Evolutionary conservation across 2,329 filamentous ascomycete species (phyloP).

Genomic region (Sporothrix dimorphospora): DNA sequence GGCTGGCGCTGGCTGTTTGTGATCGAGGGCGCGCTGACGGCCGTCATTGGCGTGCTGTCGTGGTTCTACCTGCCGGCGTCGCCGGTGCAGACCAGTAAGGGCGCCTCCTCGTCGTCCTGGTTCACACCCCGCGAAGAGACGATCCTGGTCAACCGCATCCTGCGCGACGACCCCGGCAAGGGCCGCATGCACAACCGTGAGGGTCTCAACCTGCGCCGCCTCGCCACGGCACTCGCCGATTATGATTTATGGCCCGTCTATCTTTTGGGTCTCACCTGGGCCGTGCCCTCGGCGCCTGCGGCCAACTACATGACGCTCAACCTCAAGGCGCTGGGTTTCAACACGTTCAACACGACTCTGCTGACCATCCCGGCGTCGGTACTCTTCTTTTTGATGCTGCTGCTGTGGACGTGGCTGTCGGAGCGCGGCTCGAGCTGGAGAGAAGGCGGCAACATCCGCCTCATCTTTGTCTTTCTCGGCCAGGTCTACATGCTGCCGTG

Average conservation of each 20-base stretch:
- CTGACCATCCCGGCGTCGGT: conserved; percentile 35
- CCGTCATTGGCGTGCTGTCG: conserved; percentile 47
- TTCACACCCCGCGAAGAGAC: conserved; percentile 59
- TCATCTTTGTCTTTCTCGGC: conserved; percentile 47
- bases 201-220: conserved; percentile 49
- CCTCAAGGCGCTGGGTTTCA: conserved; percentile 30
- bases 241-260: conserved; percentile 34
- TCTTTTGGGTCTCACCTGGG: conserved; percentile 30
- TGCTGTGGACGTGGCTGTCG: conserved; percentile 52
- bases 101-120: conserved; percentile 59
- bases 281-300: conserved; percentile 26
- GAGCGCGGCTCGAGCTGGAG: conserved; percentile 39
- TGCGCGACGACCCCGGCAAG: conserved; percentile 61
- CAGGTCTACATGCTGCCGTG: conserved; percentile 57
- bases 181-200: conserved; percentile 63
- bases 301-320: conserved; percentile 30
- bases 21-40: conserved; percentile 54
- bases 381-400: conserved; percentile 47
- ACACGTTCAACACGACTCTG: conserved; percentile 32
- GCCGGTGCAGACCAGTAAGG: conserved; percentile 47
- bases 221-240: conserved; percentile 25
- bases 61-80: conserved; percentile 53
- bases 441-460: conserved; percentile 45
- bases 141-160: conserved; percentile 61
- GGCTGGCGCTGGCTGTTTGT: conserved; percentile 54